Conservation (phyloP, 148 eudicot genomes). For the Vaccinium darrowii region DNA sequence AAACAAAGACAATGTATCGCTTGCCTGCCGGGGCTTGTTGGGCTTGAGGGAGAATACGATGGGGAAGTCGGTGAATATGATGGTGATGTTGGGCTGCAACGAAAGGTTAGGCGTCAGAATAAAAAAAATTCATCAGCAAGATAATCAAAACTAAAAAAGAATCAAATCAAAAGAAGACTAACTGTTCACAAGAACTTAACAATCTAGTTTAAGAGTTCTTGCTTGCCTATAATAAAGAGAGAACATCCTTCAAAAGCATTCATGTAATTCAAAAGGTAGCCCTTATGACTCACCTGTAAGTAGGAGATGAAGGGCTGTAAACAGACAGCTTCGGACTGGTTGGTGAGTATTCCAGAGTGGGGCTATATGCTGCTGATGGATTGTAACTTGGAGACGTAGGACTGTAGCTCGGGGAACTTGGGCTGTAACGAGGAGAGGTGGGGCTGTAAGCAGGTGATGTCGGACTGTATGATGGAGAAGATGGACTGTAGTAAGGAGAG, state of each 20-base stretch:
- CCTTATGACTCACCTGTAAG: conserved; percentile 39
- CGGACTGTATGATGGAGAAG: conserved; percentile 51
- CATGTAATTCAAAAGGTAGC: not conserved
- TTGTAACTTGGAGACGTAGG: conserved; percentile 49
- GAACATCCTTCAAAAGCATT: not conserved
- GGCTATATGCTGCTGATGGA: conserved; percentile 51
- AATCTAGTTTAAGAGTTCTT: not conserved
- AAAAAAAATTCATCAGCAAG: not conserved
- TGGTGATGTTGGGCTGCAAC: not conserved
- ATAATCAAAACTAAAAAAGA: not conserved
- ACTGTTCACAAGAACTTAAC: not conserved
- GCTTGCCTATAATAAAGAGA: not conserved
- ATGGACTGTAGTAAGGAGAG: conserved; percentile 54
- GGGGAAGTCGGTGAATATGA: not conserved
- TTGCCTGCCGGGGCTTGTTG: not conserved
- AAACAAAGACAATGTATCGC: not conserved
- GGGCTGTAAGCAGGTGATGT: conserved; percentile 31
- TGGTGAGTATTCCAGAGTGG: conserved; percentile 52
- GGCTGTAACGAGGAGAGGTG: conserved; percentile 52
- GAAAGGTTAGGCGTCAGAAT: not conserved
- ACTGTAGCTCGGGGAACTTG: conserved; percentile 52
- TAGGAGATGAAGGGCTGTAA: conserved; percentile 57
- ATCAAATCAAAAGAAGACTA: not conserved
- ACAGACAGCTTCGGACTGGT: conserved; percentile 56
- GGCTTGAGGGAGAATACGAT: not conserved